A percentile compares a stretch with the other conserved stretches of the same genome.
Evolutionary conservation across 2,329 filamentous ascomycete genomes (phyloP).

Genomic region (Microdochium trichocladiopsis): DNA sequence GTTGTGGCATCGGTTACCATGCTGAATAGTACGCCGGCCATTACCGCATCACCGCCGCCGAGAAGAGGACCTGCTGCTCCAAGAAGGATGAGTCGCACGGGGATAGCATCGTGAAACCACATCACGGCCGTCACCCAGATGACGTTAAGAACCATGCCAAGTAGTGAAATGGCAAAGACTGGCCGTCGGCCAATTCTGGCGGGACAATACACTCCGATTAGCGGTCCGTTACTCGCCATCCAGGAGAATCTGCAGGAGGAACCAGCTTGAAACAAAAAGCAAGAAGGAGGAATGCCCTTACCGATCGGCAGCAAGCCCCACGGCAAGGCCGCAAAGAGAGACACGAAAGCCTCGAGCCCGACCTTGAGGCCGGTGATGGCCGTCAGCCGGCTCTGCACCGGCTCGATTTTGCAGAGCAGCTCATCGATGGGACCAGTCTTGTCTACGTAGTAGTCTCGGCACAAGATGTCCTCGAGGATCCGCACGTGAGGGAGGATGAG

Average conservation of each 20-base stretch:
- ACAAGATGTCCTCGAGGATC: constrained; percentile 28
- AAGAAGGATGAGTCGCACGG: constrained; percentile 26
- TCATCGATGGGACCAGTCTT: constrained; percentile 23
- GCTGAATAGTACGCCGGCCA: constrained; percentile 22
- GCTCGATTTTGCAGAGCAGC: constrained; percentile 23
- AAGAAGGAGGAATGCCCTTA: constrained; percentile 5
- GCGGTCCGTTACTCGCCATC: neutral
- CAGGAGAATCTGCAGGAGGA: neutral
- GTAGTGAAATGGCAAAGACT: constrained; percentile 22
- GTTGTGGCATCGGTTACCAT: constrained; percentile 27
- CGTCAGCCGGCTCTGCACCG: constrained; percentile 26
- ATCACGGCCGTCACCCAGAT: constrained; percentile 20
- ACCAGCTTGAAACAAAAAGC: neutral
- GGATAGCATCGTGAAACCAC: constrained; percentile 22
- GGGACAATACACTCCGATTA: neutral
- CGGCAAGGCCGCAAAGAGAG: constrained; percentile 25
- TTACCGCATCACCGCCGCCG: constrained; percentile 26
- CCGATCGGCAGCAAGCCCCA: constrained; percentile 29
- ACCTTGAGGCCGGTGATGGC: constrained; percentile 21
- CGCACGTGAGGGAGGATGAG: constrained; percentile 22
- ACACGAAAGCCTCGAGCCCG: constrained; percentile 21
- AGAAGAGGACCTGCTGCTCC: constrained; percentile 20
- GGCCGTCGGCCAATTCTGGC: constrained; percentile 25
- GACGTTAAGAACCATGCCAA: constrained; percentile 17
- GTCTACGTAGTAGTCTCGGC: constrained; percentile 24